Conservation (phyloP, 2,329 filamentous ascomycete species). For the Monosporascus sp. region DNA sequence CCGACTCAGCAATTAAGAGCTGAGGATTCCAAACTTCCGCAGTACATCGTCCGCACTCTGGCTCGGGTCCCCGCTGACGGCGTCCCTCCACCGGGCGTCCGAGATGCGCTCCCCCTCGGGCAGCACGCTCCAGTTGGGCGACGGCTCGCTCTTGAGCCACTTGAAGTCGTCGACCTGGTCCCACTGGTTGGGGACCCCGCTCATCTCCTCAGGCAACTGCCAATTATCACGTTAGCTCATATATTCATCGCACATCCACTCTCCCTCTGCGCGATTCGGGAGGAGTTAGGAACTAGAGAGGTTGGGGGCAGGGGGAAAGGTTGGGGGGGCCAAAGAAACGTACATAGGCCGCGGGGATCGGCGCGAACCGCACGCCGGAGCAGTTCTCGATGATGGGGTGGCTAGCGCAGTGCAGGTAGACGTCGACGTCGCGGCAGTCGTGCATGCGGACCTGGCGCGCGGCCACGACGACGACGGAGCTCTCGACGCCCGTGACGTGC, state of each 20-base stretch:
- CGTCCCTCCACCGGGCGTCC: slow-evolving; percentile 62
- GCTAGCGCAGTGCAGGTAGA: slow-evolving; percentile 78
- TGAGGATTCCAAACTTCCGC: slow-evolving; percentile 39
- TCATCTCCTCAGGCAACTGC: slow-evolving; percentile 22
- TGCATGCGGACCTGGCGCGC: slow-evolving; percentile 93
- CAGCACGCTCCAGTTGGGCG: slow-evolving; percentile 81
- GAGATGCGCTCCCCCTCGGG: slow-evolving; percentile 52
- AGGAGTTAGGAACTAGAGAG: neutral
- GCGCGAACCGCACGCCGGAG: slow-evolving; percentile 69
- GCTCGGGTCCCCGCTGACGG: slow-evolving; percentile 59
- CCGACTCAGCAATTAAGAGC: neutral
- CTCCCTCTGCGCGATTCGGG: too few species aligned
- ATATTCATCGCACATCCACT: too few species aligned
- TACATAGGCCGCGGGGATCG: slow-evolving; percentile 66
- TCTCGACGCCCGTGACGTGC: slow-evolving; percentile 70
- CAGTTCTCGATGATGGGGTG: slow-evolving; percentile 95
- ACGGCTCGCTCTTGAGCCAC: slow-evolving; percentile 82
- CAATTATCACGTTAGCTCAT: slow-evolving; percentile 10
- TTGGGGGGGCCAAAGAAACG: slow-evolving; percentile 27
- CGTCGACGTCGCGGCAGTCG: slow-evolving; percentile 70
- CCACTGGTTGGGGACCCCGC: slow-evolving; percentile 62
- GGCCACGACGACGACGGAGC: slow-evolving; percentile 72
- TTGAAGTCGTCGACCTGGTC: slow-evolving; percentile 95
- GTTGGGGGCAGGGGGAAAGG: neutral
- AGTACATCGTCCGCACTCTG: slow-evolving; percentile 63